Conservation (phyloP, 192 early-diverging fungal genomes). For the Oehlia diaphana region DNA sequence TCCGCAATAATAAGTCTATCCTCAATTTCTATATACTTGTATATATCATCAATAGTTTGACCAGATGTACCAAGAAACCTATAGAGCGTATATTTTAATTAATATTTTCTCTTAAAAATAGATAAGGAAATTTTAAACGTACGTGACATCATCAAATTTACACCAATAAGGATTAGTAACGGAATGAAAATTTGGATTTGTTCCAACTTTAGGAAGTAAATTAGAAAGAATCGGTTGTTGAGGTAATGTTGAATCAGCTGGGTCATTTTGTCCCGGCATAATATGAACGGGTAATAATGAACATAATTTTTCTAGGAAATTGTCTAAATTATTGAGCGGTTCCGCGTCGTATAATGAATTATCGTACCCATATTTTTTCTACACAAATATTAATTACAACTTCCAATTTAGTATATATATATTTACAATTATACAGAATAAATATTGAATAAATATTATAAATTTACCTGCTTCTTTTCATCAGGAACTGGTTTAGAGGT, state of each 20-base stretch:
- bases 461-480: constrained; percentile 42
- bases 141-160: constrained; percentile 63
- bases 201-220: constrained; percentile 63
- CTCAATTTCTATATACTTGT: constrained; percentile 58
- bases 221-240: constrained; percentile 81
- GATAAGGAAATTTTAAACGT: background rate
- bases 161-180: constrained; percentile 83
- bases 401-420: background rate
- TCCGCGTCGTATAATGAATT: constrained; percentile 45
- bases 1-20: constrained; percentile 74
- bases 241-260: constrained; percentile 75
- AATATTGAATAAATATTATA: background rate
- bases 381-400: background rate
- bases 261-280: constrained; percentile 82
- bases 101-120: background rate
- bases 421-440: background rate
- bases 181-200: constrained; percentile 62
- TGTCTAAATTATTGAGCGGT: constrained; percentile 62
- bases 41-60: constrained; percentile 88
- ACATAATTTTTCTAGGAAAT: constrained; percentile 63
- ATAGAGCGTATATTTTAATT: background rate
- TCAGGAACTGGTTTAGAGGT: constrained; percentile 48
- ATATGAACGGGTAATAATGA: constrained; percentile 67
- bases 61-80: constrained; percentile 81
- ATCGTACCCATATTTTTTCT: constrained; percentile 59